Conservation (phyloP, 306 rosid species). For the Quercus parvula region DNA sequence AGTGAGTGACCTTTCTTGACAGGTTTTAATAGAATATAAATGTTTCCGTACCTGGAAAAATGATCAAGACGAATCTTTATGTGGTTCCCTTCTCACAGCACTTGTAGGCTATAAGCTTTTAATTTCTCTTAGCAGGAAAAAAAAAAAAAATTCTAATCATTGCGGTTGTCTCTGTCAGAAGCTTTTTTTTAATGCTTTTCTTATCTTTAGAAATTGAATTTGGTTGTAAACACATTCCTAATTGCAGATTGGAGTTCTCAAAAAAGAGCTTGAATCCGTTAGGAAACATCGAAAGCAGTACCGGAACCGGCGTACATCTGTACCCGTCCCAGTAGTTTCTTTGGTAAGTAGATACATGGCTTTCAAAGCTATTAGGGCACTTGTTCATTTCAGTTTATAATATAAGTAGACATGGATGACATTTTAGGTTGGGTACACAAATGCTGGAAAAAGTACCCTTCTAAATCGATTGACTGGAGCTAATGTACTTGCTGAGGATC, state of each 20-base stretch:
- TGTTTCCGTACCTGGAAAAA: neutral
- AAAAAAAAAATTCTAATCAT: neutral
- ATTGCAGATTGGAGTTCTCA: conserved; percentile 76
- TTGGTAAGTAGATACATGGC: conserved; percentile 49
- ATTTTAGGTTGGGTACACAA: conserved; percentile 92
- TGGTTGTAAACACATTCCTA: conserved; percentile 17
- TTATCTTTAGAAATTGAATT: conserved; percentile 7
- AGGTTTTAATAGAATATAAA: neutral
- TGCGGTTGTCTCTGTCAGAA: neutral
- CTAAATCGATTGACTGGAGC: conserved; percentile 92
- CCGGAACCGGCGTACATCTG: conserved; percentile 71
- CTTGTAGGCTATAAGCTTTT: neutral
- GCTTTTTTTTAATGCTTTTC: neutral
- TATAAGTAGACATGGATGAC: conserved; percentile 20
- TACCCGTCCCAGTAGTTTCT: conserved; percentile 92
- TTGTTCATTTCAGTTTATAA: conserved; percentile 6
- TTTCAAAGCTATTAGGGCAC: neutral
- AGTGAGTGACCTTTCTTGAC: conserved; percentile 43
- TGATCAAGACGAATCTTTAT: neutral
- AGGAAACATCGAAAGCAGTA: conserved; percentile 90
- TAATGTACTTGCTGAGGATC: conserved; percentile 91
- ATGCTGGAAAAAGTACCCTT: conserved; percentile 98
- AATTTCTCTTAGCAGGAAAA: neutral
- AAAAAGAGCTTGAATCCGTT: conserved; percentile 81
- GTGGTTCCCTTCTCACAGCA: too few relatives aligned